phyloP scores from a whole-genome alignment of 306 rosid species.

The Trifolium repens region DNA sequence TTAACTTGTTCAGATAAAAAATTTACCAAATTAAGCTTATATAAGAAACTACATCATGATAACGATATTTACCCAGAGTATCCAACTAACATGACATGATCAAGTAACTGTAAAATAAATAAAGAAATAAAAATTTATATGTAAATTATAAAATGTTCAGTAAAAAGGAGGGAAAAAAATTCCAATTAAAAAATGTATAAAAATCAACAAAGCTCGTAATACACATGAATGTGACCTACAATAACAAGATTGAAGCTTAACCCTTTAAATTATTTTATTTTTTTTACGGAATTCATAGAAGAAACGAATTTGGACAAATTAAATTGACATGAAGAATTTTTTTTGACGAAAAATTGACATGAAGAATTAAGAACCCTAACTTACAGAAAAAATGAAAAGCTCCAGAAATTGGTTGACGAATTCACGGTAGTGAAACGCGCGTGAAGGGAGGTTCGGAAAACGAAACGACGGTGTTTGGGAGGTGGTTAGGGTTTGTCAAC shows the following conservation, averaged over 20 bases:
- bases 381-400: conserved; percentile 33
- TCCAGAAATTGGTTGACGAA: neutral
- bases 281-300: neutral
- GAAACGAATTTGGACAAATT: neutral
- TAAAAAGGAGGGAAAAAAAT: neutral
- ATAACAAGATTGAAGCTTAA: neutral
- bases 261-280: no score
- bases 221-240: neutral
- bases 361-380: conserved; percentile 35
- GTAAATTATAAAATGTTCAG: no score
- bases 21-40: neutral
- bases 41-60: neutral
- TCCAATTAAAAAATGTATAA: neutral
- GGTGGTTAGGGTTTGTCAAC: conserved; percentile 44
- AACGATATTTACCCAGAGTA: neutral
- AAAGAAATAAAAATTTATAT: neutral
- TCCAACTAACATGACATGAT: neutral
- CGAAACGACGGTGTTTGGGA: conserved; percentile 45
- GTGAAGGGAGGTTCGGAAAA: conserved; percentile 16
- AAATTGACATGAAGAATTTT: conserved; percentile 19
- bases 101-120: conserved; percentile 7
- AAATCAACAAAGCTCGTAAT: neutral
- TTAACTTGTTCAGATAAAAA: conserved; percentile 3
- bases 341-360: conserved; percentile 7
- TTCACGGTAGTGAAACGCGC: no score